Base-by-base conservation (phyloP, 345 rosid genomes). In the Turnera subulata region DNA sequence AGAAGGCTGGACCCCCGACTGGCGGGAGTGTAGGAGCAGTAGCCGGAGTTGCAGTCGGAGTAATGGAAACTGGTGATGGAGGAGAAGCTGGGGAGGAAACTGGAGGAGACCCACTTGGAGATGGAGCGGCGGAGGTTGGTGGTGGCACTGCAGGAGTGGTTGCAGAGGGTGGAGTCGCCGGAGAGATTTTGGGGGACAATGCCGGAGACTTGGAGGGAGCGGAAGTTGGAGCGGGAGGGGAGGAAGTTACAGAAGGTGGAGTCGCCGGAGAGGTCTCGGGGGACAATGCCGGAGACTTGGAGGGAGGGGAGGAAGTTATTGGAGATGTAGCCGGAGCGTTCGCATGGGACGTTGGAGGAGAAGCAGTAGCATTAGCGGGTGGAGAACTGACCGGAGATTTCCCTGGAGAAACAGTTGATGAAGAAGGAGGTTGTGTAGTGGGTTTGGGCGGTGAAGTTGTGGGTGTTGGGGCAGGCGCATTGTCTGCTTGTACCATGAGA, bases 381-480 rank as follows among this genome's bases (percentile, higher is more conserved):
- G 47, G 5, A 38, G 40, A 23, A 12, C 17, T 19, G 12, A 20
- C 20, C 0, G 49, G 40, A 0, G 47, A 22, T 22, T 59, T 59
- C 0, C 35, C 8, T 29, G 35, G 35, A 3, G 35, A 29, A 29
- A 8, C 35, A 4, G 35, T 3, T 29, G 35, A 29, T 3, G 35
- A 29, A 29, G 61, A 9, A 0, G 73, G 67, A 26, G 71, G 29
- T 5, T 55, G 56, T 25, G 40, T 7, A 11, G 26, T 39, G 1
- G 44, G 15, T 32, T 8, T n/a, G 5, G 42, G 37, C 0, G 61
- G 32, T 19, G 50, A 32, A 21, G 38, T 24, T 14, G 61, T 6
- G 20, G n/a, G 83, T 23, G 83, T 65, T 5, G 68, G 74, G 0
- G 73, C 68, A 15, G 82, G 85, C 39, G 75, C 80, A 74, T 64